Conservation (phyloP, 495 filamentous ascomycete species). For the Cudoniella acicularis region DNA sequence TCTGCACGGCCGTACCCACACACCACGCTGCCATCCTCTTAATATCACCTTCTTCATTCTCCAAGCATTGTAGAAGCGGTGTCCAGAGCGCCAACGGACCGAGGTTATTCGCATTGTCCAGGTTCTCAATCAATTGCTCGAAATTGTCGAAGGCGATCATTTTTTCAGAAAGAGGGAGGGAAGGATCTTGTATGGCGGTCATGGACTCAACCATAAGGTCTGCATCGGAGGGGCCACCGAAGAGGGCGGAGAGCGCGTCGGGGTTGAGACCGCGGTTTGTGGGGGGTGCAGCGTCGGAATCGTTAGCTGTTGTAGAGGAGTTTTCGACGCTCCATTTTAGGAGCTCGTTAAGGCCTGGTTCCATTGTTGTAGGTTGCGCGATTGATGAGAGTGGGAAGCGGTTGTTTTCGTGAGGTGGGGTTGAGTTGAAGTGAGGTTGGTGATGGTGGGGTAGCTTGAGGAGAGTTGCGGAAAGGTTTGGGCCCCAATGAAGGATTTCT, state of each 20-base stretch:
- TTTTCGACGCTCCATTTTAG: conserved; percentile 94
- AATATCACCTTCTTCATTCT: conserved; percentile 63
- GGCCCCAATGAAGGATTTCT: too few species aligned
- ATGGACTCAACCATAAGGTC: conserved; percentile 86
- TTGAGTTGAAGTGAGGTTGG: not conserved
- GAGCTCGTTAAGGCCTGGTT: conserved; percentile 57
- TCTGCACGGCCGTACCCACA: conserved; percentile 90
- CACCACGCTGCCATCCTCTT: conserved; percentile 87
- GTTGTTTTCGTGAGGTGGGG: not conserved
- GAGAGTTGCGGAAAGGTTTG: not conserved
- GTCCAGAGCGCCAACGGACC: conserved; percentile 74
- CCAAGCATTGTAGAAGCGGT: conserved; percentile 65
- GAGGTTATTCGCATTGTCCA: conserved; percentile 96
- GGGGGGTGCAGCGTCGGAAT: conserved; percentile 38
- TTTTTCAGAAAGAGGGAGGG: conserved; percentile 70
- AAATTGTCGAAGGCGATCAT: conserved; percentile 93
- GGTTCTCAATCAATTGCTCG: conserved; percentile 82
- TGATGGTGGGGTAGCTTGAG: conserved; percentile 11
- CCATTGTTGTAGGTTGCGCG: conserved; percentile 13
- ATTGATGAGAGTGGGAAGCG: not conserved
- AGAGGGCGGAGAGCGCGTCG: conserved; percentile 64
- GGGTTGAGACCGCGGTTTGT: conserved; percentile 49
- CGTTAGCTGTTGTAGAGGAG: conserved; percentile 44
- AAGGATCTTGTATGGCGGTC: conserved; percentile 59
- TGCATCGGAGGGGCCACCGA: conserved; percentile 81